Evolutionary conservation across 2,329 filamentous ascomycete species (phyloP), one percentile per base, ranked within the genome.

Genomic region (Aplosporella prunicola): DNA sequence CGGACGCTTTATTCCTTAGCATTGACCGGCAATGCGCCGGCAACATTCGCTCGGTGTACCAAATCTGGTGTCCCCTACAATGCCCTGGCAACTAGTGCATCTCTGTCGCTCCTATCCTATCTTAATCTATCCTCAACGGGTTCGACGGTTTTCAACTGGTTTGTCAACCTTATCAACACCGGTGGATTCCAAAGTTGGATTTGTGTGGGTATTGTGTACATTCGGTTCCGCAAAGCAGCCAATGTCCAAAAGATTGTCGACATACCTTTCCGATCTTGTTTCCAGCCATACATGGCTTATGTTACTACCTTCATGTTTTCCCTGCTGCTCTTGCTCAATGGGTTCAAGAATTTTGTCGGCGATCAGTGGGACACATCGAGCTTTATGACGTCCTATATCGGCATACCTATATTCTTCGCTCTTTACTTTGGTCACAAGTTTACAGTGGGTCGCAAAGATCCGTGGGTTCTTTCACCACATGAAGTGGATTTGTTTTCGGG

Each of bases 151-250:
- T 40, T 40, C 38, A 40, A 20, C 1, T 40, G 38, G 38, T 32
- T 40, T 6, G 17, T 40, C 15, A 40, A 32, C 15, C 27, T 40
- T 9, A 30, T 9, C 33, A 40, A 20, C 6, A 22, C 26, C 7
- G 32, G 24, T 4, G 38, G 28, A 4, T 24, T 29, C 16, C 28
- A 22, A 16, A 18, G 24, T 5, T 40, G 38, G 38, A 22, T 13
- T 2, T 20, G 20, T 3, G 17, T 33, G 6, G 24, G 28, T 29
- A 25, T 39, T 17, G 20, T 17, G 24, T 39, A 39, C 28, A 33
- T 39, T 15, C 36, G 36, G 50, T 78, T 76, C 62, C 68, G 74
- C 59, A 63, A 65, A 32, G 74, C 74, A 9, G 54, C 50, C 45
- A 54, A 55, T 30, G 53, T 46, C 11, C 57, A 61, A 51, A 74